Evolutionary conservation across 495 filamentous ascomycete species (phyloP).

Genomic region (Platismatia glauca): DNA sequence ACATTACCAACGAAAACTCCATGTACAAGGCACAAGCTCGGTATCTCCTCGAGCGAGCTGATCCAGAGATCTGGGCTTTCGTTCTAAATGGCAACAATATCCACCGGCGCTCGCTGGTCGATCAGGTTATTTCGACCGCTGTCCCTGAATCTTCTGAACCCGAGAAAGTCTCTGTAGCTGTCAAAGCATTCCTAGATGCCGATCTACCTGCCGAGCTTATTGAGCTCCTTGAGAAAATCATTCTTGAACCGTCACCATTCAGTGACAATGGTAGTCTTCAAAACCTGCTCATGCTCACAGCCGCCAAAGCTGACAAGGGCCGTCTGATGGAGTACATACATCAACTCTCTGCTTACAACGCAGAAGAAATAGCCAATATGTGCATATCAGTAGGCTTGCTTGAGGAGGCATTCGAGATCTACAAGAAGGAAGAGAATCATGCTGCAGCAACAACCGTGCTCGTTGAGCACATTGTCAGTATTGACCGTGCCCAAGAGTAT

Average conservation of each 20-base stretch:
- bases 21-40: constrained; percentile 98
- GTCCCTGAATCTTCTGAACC: constrained; percentile 92
- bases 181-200: constrained; percentile 80
- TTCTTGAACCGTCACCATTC: constrained; percentile 93
- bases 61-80: constrained; percentile 87
- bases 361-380: constrained; percentile 84
- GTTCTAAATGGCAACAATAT: constrained; percentile 93
- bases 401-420: constrained; percentile 97
- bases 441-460: constrained; percentile 81
- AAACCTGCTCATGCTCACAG: constrained; percentile 93
- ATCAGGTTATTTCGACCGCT: constrained; percentile 94
- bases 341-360: constrained; percentile 75
- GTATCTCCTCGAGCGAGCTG: constrained; percentile 85
- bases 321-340: constrained; percentile 97
- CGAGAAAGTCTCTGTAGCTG: constrained; percentile 89
- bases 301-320: constrained; percentile 90
- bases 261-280: constrained; percentile 95
- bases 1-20: constrained; percentile 95
- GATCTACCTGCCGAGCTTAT: constrained; percentile 93
- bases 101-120: constrained; percentile 83
- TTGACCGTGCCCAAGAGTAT: constrained; percentile 93
- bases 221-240: constrained; percentile 98
- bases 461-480: constrained; percentile 95
- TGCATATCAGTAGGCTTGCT: constrained; percentile 91
- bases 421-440: constrained; percentile 93